Base-by-base conservation (phyloP, 257 asterid species). In the Gynochthodes officinalis region DNA sequence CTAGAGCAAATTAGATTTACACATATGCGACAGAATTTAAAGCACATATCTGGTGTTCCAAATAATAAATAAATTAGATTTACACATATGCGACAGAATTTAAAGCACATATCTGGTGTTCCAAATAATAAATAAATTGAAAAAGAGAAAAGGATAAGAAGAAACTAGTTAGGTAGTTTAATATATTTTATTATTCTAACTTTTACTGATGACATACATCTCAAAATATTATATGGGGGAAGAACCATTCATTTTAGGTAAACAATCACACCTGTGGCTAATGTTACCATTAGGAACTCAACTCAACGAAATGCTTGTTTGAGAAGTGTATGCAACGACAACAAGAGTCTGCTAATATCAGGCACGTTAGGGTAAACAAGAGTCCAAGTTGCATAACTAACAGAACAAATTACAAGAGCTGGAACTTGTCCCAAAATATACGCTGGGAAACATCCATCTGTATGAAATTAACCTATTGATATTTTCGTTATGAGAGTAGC, bases 1-100 rank as follows among this genome's bases (percentile, higher is more conserved):
- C 64, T 46, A 14, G 11, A 74, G 52, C 53, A 69, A 74, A 62
- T 39, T 59, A 60, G 53, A 44, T 28, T 71, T 72, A 62, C 44
- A 67, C n/a, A 53, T n/a, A 64, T 60, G 28, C 69, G 59, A 48
- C 9, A 7, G 14, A 12, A n/a, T 54, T 5, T 30, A 67, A 7
- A 55, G 25, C 25, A 23, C 46, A 61, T 7, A 55, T 58, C 44
- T 52, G 32, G 2, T 33, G 18, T n/a, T 52, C 23, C 33, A 52
- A 33, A 33, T 12, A 7, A 15, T 35, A 52, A 50, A 18, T 10
- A 28, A n/a, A n/a, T n/a, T n/a, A n/a, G n/a, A n/a, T n/a, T n/a
- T n/a, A n/a, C n/a, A n/a, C n/a, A n/a, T n/a, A n/a, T n/a, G n/a
- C n/a, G n/a, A n/a, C n/a, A n/a, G n/a, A n/a, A n/a, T n/a, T n/a